Base-by-base conservation (phyloP, 805 yeast genomes). In the Myxozyma sirexii region DNA sequence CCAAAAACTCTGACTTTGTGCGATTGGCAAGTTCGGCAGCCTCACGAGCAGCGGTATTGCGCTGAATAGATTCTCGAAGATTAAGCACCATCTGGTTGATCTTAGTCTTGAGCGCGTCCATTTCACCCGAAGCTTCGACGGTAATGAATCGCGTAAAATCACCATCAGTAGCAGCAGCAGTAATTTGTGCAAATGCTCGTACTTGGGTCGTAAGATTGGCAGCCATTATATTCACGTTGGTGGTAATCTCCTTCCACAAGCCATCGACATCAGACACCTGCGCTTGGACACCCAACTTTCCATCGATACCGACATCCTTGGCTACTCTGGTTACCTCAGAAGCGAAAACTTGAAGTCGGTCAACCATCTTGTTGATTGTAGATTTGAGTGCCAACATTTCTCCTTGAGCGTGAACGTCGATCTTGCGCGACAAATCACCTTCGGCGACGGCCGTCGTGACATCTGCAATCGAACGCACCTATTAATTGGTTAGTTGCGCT, bases 151-250 rank as follows among this genome's bases (percentile, higher is more conserved):
- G 80, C 0, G 96, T 90, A 74, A 90, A 90, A 72, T 90, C 96
- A 71, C 96, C 96, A 75, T 90, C 96, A 1, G 96, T 89, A 13
- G 96, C 96, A 29, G 97, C 94, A 26, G 94, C 96, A 0, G 97
- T 90, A 69, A 90, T 90, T 72, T 90, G 96, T 39, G 96, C 96
- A 77, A 90, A 90, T 0, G 96, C 96, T 74, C 96, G 82, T 70
- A 90, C 96, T 76, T 90, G 97, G 1, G 96, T 86, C 0, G 97
- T 90, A 72, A 90, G 81, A 72, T 90, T 90, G n/a, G 93, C 85
- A 54, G 97, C 96, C 97, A 90, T 90, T 24, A 93, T 89, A 71
- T 90, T 90, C 65, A 90, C 97, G 74, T 90, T 90, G 19, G 94
- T 88, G 27, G 96, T 90, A 69, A 90, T 90, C 68, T 88, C 96